These are phyloP conservation scores for Xylaria intraflava DNA, from an alignment of 495 filamentous ascomycete species.

Conservation along the genomic window DNA sequence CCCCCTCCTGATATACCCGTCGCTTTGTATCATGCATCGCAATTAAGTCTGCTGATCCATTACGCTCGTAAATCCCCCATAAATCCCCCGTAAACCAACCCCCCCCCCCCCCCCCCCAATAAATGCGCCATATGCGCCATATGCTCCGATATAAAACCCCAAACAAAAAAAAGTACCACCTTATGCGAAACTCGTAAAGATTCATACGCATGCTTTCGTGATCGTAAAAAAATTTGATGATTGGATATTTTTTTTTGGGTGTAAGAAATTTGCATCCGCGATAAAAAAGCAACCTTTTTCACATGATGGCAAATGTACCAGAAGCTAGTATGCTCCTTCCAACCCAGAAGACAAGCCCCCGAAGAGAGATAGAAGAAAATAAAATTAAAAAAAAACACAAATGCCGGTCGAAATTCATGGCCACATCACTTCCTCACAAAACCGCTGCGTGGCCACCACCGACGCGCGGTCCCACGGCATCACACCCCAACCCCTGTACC, in stretches of 20 bases:
- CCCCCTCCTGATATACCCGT: no score
- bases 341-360: not conserved
- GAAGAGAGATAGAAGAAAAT: not conserved
- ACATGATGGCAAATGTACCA: no score
- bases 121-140: conserved; percentile 13
- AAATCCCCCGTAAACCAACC: no score
- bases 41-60: conserved; percentile 1
- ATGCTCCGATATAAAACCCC: conserved; percentile 6
- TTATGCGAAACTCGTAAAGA: not conserved
- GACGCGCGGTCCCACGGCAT: not conserved
- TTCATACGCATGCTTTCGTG: not conserved
- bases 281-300: not conserved
- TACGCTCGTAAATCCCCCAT: conserved; percentile 5
- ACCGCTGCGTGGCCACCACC: no score
- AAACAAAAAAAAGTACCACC: not conserved
- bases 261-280: no score
- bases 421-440: no score
- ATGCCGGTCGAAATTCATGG: no score
- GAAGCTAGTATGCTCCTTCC: not conserved
- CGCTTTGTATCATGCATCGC: not conserved
- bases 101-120: no score
- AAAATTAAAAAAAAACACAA: not conserved
- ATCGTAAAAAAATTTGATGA: not conserved
- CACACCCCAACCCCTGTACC: conserved; percentile 21
- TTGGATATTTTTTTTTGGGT: not conserved